A percentile compares a stretch with the other conserved stretches of the same genome.
Evolutionary conservation across 495 filamentous ascomycete species (phyloP).

Genomic region (Podospora appendiculata): DNA sequence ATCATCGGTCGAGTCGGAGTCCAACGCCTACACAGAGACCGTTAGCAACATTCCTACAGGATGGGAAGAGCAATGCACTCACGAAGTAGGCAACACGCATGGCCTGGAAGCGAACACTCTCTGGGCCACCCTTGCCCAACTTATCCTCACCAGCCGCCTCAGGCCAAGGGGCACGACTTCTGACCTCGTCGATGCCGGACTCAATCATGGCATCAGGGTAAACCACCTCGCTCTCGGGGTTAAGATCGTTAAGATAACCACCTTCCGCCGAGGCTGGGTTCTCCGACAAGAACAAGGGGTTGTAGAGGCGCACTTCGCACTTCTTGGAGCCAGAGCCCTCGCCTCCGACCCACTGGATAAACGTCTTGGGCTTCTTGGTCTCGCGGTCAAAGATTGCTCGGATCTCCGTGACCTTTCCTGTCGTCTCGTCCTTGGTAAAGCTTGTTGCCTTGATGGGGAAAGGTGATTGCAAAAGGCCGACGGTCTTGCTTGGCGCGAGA

Average conservation of each 20-base stretch:
- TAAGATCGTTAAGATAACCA: conserved; percentile 78
- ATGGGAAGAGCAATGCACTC: conserved; percentile 4
- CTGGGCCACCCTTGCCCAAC: conserved; percentile 49
- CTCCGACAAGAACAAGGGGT: conserved; percentile 78
- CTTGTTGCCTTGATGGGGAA: conserved; percentile 74
- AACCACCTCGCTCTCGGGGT: conserved; percentile 73
- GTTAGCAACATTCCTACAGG: conserved; percentile 9
- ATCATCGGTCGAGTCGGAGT: conserved; percentile 68
- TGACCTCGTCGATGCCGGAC: conserved; percentile 74
- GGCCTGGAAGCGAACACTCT: conserved; percentile 85
- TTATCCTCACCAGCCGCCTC: conserved; percentile 59
- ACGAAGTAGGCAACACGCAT: conserved; percentile 85
- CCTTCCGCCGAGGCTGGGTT: conserved; percentile 65
- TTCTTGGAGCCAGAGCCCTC: conserved; percentile 57
- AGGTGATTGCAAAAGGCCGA: conserved; percentile 78
- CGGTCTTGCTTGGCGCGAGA: conserved; percentile 80
- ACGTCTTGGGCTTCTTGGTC: conserved; percentile 76
- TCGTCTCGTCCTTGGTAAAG: conserved; percentile 62
- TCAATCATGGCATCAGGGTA: conserved; percentile 76
- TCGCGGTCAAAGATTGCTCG: conserved; percentile 58
- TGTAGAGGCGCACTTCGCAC: conserved; percentile 74
- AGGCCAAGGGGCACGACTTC: conserved; percentile 71
- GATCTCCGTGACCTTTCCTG: conserved; percentile 63
- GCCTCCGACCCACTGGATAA: conserved; percentile 81
- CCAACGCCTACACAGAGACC: conserved; percentile 41